Base-by-base conservation (phyloP, 805 yeast species). In the Ogataea angusta region DNA sequence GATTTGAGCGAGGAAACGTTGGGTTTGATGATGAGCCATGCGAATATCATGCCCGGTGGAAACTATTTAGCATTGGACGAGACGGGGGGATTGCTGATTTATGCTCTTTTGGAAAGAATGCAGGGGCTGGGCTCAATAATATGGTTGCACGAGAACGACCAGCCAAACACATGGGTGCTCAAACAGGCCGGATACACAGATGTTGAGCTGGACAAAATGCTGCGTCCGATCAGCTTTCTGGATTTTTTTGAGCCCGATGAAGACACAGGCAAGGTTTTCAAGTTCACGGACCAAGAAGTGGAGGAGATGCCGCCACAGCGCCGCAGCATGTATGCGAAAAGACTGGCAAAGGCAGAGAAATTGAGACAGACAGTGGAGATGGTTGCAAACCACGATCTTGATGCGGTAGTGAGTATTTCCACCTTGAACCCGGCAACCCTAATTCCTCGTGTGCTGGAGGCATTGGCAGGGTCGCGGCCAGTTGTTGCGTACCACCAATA, bases 61-160 rank as follows among this genome's bases (percentile, higher is more conserved):
- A 79, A 75, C 43, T 93, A 93, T 56, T 67, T 93, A 16, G 82
- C 91, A 3, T 72, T 88, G 40, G 99, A 93, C 57, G 99, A 93
- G 57, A 84, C 96, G n/a, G 90, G 95, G 23, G 96, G 98, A 6
- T 72, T 91, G n/a, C 59, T 93, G 1, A 76, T 85, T 5, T 85
- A 85, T 45, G 87, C 95, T 4, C 70, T 93, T 73, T 59, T 93
- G 63, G 99, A 93, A 60, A 72, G 97, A 57, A 86, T 95, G 91
- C 80, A 79, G 45, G 95, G 96, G 10, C 67, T 77, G 38, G 82
- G 82, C 9, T 58, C 70, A 3, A 78, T 93, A 31, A 71, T 87
- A 3, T 72, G 87, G 15, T 69, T 82, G 2, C 97, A 93, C 63
- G 99, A 93, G 58, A 88, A 88, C 62, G 99, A 93, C 61, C 97